Conservation (phyloP, 164 flowering plant genomes). For the Liquidambar formosana region DNA sequence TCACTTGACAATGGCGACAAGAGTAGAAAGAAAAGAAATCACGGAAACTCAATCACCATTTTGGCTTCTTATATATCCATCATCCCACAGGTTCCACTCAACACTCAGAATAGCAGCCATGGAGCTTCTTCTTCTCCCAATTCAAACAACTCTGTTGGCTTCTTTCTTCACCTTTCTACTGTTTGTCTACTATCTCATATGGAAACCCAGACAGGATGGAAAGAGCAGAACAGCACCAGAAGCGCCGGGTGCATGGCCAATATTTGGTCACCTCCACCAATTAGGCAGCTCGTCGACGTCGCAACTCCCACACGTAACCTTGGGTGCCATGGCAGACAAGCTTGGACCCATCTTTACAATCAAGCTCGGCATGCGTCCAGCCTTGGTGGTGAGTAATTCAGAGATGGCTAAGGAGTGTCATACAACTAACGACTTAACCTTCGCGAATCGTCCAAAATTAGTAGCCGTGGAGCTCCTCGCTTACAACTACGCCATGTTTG, state of each 20-base stretch:
- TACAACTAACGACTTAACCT: conserved; percentile 29
- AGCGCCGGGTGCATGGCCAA: conserved; percentile 32
- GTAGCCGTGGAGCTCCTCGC: conserved; percentile 15
- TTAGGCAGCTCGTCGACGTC: conserved; percentile 21
- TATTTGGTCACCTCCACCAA: conserved; percentile 43
- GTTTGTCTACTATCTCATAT: neutral
- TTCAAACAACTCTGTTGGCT: neutral
- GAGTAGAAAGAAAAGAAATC: too few species aligned
- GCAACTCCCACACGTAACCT: conserved; percentile 17
- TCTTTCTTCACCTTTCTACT: neutral
- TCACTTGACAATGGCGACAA: too few species aligned
- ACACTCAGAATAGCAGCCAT: neutral
- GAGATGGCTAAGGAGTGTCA: conserved; percentile 34
- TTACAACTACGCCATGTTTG: conserved; percentile 38
- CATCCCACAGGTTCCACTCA: too few species aligned
- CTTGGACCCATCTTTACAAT: conserved; percentile 35
- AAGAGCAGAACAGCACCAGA: conserved; percentile 14
- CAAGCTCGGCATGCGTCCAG: conserved; percentile 25
- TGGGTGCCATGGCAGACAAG: conserved; percentile 35
- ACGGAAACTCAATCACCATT: too few species aligned
- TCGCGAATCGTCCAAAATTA: conserved; percentile 27
- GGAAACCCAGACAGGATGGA: neutral
- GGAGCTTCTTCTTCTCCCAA: neutral
- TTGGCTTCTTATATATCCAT: too few species aligned
- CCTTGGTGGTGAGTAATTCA: conserved; percentile 24